Base-by-base conservation (phyloP, 495 filamentous ascomycete genomes). In the Amphirosellinia nigrospora region DNA sequence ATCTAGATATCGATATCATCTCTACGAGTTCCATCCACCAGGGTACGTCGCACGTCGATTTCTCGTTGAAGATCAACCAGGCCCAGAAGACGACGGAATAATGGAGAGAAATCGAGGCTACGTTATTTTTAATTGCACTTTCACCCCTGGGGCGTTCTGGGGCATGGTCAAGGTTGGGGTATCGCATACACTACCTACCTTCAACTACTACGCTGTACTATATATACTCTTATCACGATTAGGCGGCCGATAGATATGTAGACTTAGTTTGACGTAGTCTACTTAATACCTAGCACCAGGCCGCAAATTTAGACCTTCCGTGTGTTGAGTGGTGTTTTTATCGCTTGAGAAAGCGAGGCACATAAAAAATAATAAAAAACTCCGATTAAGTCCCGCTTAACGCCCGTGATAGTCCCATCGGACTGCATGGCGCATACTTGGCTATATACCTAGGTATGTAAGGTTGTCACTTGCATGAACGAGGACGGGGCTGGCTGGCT, bases 21-120 rank as follows among this genome's bases (percentile, higher is more conserved):
- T 97, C 93, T 28, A 97, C 94, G 36, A 98, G 95, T 75, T 93
- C 93, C 48, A 97, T 99, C 72, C 96, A 99, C 78, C 96, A 99
- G 83, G 95, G 96, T 2, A 93, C 94, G 6, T 86, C 88, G 50
- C 94, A 97, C 80, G 89, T 99, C 48, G 96, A 99, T 77, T 98
- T 97, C 77, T 97, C 94, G 8, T 85, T 99, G 50, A 99, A 99
- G 86, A 93, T 99, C 68, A 77, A 84, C 61, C 75, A 80, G 15
- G 79, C 76, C n/a, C 39, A 77, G 26, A 48, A 16, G 34, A 28
- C 26, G 34, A 15, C 26, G 28, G 34, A 34, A 21, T 21, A 0
- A 11, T 10, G 55, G 38, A 58, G 30, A 58, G 53, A 13, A 28
- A 34, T 4, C 16, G 3, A 9, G 3, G n/a, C n/a, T 16, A 50